Percentiles rank a stretch among this genome's conserved stretches.
phyloP scores from a whole-genome alignment of 208 protist genomes.

The Acanthamoeba royreba region DNA sequence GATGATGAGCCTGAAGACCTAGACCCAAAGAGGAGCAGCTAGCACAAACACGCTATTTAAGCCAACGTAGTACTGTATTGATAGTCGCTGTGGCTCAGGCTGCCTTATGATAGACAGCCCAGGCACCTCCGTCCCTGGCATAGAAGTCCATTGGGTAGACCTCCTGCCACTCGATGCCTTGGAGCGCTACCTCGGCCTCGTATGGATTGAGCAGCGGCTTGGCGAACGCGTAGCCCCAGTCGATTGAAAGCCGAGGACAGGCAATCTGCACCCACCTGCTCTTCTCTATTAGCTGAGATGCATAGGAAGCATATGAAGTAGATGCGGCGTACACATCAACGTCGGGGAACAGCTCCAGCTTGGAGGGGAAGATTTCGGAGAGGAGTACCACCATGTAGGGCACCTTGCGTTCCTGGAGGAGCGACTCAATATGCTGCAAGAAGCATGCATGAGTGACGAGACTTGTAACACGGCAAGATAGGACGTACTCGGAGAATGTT shows the following conservation, averaged over 20 bases:
- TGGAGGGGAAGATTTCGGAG: slow-evolving; percentile 96
- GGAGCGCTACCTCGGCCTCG: slow-evolving; percentile 92
- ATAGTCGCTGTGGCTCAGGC: too few species aligned
- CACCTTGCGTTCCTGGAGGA: slow-evolving; percentile 81
- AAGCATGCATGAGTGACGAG: neutral
- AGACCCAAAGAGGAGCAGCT: too few species aligned
- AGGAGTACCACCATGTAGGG: slow-evolving; percentile 90
- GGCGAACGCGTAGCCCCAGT: slow-evolving; percentile 98
- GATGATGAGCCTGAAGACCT: too few species aligned
- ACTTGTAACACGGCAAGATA: neutral
- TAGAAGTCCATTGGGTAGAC: slow-evolving; percentile 98
- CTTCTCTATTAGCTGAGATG: too few species aligned
- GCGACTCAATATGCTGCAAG: slow-evolving; percentile 80
- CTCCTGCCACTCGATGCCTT: slow-evolving; percentile 83
- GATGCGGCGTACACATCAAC: slow-evolving; percentile 87
- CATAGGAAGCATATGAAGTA: too few species aligned
- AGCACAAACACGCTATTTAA: too few species aligned
- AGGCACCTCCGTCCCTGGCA: slow-evolving; percentile 88
- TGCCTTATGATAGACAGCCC: slow-evolving; percentile 87
- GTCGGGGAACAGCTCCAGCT: slow-evolving; percentile 89
- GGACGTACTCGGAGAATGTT: slow-evolving; percentile 84
- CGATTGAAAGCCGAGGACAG: slow-evolving; percentile 97
- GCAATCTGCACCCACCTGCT: slow-evolving; percentile 93
- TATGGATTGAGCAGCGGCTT: slow-evolving; percentile 95
- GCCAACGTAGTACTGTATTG: too few species aligned